A percentile compares a stretch with the other conserved stretches of the same genome.
These are phyloP conservation scores for Apiotrichum gamsii DNA, from an alignment of 1,284 basidiomycete genomes.

Conservation along the genomic window DNA sequence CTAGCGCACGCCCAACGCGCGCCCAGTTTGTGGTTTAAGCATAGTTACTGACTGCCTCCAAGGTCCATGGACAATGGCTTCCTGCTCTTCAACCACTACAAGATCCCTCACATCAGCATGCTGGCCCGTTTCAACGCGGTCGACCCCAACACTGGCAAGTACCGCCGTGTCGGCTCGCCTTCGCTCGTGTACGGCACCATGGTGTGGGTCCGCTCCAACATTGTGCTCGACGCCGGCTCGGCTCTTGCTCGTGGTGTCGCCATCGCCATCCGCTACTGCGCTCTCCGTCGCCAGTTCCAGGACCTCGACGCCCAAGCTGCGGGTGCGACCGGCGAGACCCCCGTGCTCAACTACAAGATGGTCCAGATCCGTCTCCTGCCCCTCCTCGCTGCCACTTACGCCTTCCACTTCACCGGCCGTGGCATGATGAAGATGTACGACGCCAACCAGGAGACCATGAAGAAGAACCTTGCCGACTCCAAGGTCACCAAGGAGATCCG, in stretches of 20 bases:
- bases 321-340: conserved; percentile 48
- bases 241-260: conserved; percentile 54
- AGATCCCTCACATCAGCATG: conserved; percentile 55
- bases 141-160: conserved; percentile 47
- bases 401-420: conserved; percentile 53
- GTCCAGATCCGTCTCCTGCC: conserved; percentile 56
- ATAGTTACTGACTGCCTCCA: not conserved
- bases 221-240: conserved; percentile 54
- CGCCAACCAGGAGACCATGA: conserved; percentile 19
- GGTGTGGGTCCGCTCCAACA: conserved; percentile 52
- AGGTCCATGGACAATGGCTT: conserved; percentile 51
- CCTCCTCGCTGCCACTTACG: conserved; percentile 54
- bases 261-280: conserved; percentile 52
- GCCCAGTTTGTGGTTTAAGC: not conserved
- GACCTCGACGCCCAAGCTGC: conserved; percentile 46
- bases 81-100: conserved; percentile 54
- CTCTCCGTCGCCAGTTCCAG: conserved; percentile 53
- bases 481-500: not conserved
- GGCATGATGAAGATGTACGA: conserved; percentile 48
- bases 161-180: conserved; percentile 49
- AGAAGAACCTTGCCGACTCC: conserved; percentile 12
- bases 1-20: no score
- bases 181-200: conserved; percentile 55
- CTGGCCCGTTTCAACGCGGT: conserved; percentile 56
- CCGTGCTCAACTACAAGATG: conserved; percentile 56